Base-by-base conservation (phyloP, 1,284 basidiomycete genomes). In the Gymnopus androsaceus region DNA sequence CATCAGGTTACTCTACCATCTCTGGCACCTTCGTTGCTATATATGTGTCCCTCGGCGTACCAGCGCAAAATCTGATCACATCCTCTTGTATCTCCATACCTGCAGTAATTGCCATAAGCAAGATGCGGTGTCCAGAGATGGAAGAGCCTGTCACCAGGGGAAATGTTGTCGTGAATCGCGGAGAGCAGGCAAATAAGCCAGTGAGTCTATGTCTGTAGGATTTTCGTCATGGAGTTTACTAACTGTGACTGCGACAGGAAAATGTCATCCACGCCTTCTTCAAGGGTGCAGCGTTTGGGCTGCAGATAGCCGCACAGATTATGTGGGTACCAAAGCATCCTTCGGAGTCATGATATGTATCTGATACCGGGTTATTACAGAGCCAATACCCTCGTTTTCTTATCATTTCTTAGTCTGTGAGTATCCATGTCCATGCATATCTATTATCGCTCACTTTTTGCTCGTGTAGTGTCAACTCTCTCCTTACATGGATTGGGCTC, bases 71-170 rank as follows among this genome's bases (percentile, higher is more conserved):
- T 70, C 79, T 96, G 30, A 80, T 96, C 65, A 94, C 94, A 3
- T 90, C 94, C 3, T 93, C 91, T 12, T 88, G 95, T 62, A 96
- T 96, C 94, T 91, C 87, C 67, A 95, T 96, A 64, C 94, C 94
- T 11, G 94, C 94, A 1, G 93, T 92, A 9, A 94, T 96, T 67
- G 84, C 93, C 3, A 93, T 95, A 63, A 88, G 87, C 69, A 96
- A 96, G 75, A 76, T 95, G 65, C 87, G 92, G 45, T 67, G 87
- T 19, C 94, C 94, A 2, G 94, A 96, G 74, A 73, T 79, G 37
- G 91, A 94, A 47, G 88, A 90, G 64, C 91, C 94, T 46, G 80
- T 94, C 55, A 95, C 94, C 25, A 85, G 89, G 49, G 93, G 94
- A 21, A 81, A 75, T 33, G 80, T 94, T 59, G 81, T 87, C 54